These are phyloP conservation scores for Salix brachista DNA, from an alignment of 345 rosid genomes.

Conservation along the genomic window DNA sequence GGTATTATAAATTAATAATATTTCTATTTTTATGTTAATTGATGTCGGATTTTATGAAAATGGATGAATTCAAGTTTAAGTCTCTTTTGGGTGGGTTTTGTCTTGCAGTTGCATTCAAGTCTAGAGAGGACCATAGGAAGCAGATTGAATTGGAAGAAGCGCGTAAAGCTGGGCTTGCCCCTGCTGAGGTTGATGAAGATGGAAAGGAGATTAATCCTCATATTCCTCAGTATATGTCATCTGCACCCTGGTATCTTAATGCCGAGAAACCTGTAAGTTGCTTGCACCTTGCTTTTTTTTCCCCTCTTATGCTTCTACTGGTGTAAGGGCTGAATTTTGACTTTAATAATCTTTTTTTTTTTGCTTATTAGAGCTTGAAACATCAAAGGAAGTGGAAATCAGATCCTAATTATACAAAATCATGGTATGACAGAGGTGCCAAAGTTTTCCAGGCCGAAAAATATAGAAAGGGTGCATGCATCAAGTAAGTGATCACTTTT, in stretches of 20 bases:
- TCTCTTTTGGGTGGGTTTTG: not conserved
- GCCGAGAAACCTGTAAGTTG: constrained; percentile 62
- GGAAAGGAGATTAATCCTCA: constrained; percentile 62
- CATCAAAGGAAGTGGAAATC: constrained; percentile 88
- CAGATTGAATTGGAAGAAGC: constrained; percentile 71
- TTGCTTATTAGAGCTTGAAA: constrained; percentile 47
- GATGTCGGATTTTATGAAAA: not conserved
- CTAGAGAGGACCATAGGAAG: constrained; percentile 60
- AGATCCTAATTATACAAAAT: constrained; percentile 70
- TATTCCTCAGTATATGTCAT: constrained; percentile 71
- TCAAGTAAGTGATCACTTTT: constrained; percentile 39
- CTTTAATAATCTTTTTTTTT: not conserved
- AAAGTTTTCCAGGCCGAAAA: constrained; percentile 64
- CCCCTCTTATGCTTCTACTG: not conserved
- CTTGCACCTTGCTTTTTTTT: not conserved
- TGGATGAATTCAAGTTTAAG: not conserved
- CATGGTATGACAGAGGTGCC: constrained; percentile 76
- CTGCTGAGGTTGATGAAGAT: constrained; percentile 68
- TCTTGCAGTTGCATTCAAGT: constrained; percentile 56
- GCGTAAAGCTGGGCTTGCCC: constrained; percentile 69
- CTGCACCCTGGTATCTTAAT: constrained; percentile 58
- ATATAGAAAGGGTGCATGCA: constrained; percentile 69
- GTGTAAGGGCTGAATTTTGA: not conserved
- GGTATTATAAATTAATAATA: not conserved
- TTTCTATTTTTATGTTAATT: not conserved